Evolutionary conservation across 345 rosid genomes (phyloP).

Genomic region (Tarenaya hassleriana): DNA sequence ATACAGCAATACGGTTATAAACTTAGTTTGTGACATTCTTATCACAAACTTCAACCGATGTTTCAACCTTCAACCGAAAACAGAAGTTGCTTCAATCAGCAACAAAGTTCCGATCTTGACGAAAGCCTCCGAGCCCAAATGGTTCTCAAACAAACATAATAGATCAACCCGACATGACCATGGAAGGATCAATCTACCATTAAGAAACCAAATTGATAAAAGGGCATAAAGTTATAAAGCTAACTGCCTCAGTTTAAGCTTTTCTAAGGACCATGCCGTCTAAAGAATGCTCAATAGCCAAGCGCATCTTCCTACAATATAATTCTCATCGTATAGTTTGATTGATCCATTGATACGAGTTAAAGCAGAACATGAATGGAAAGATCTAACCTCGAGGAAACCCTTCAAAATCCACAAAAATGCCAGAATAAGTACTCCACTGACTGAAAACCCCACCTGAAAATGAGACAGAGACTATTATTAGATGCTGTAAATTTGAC

Average conservation of each 20-base stretch:
- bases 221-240: neutral
- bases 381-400: conserved; percentile 67
- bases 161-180: too few species aligned
- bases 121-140: too few species aligned
- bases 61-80: too few species aligned
- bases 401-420: conserved; percentile 89
- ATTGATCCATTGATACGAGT: neutral
- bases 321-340: neutral
- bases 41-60: too few species aligned
- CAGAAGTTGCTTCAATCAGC: too few species aligned
- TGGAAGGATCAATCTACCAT: too few species aligned
- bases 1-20: too few species aligned
- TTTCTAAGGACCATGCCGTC: neutral
- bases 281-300: neutral
- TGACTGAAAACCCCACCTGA: conserved; percentile 87
- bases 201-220: neutral
- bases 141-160: too few species aligned
- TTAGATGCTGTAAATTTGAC: neutral
- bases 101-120: too few species aligned
- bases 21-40: too few species aligned
- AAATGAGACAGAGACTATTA: neutral
- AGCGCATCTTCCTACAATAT: too few species aligned
- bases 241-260: conserved; percentile 8
- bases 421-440: conserved; percentile 70
- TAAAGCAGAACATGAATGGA: too few species aligned